phyloP scores from a whole-genome alignment of 2,329 filamentous ascomycete genomes.

The Fusarium albosuccineum region DNA sequence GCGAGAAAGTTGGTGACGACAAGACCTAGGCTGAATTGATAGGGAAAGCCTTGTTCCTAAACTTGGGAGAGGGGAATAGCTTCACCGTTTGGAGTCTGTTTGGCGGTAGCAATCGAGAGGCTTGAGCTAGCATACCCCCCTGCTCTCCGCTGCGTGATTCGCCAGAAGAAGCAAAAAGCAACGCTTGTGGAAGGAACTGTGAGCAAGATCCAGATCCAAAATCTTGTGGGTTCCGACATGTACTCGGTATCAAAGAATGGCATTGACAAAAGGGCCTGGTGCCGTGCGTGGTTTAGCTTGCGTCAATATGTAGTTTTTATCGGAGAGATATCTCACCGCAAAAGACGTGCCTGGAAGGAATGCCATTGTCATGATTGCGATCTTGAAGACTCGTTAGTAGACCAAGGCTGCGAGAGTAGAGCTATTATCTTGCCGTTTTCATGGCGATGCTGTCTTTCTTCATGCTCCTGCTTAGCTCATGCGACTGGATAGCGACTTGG shows the following conservation, averaged over 20 bases:
- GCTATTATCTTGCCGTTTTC: background rate
- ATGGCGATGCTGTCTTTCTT: conserved; percentile 4
- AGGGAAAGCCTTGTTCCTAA: too few relatives aligned
- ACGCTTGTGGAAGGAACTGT: background rate
- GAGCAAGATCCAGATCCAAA: background rate
- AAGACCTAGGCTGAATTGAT: too few relatives aligned
- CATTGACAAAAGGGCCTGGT: background rate
- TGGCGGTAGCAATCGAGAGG: too few relatives aligned
- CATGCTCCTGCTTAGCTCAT: background rate
- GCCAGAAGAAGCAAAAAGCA: background rate
- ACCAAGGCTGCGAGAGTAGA: too few relatives aligned
- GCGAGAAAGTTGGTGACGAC: too few relatives aligned
- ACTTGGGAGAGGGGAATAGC: too few relatives aligned
- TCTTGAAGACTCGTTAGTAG: background rate
- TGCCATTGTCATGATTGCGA: background rate
- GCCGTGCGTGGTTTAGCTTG: background rate
- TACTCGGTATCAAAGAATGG: conserved; percentile 2
- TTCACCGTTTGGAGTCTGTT: too few relatives aligned
- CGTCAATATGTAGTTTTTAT: too few relatives aligned
- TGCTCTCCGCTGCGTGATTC: too few relatives aligned
- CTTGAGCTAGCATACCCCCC: too few relatives aligned
- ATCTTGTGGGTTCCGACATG: background rate
- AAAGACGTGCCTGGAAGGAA: background rate
- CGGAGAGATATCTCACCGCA: background rate
- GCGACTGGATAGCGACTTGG: background rate